These are phyloP conservation scores for Phytophthora ramorum DNA, from an alignment of 352 stramenopile genomes.

Conservation along the genomic window DNA sequence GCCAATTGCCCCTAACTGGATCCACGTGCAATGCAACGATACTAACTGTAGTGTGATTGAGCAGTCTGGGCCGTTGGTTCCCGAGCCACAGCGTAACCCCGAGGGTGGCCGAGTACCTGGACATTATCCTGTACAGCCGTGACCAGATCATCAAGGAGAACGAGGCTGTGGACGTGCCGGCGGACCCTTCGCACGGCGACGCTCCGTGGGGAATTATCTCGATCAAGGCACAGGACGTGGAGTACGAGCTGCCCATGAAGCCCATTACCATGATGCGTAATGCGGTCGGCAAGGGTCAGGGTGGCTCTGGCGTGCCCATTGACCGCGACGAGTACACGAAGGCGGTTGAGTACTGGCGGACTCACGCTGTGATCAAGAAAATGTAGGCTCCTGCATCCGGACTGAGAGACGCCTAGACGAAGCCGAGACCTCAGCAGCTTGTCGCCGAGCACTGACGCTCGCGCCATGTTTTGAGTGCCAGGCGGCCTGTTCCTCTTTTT, in stretches of 20 bases:
- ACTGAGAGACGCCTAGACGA: not conserved
- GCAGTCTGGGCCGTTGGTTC: slow-evolving; percentile 90
- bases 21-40: not conserved
- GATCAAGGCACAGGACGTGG: slow-evolving; percentile 97
- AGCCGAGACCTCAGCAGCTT: slow-evolving; percentile 20
- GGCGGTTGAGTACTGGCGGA: slow-evolving; percentile 89
- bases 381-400: slow-evolving; percentile 21
- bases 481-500: slow-evolving; percentile 4
- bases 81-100: slow-evolving; percentile 90
- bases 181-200: slow-evolving; percentile 56
- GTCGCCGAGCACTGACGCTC: slow-evolving; percentile 15
- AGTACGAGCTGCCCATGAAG: slow-evolving; percentile 97
- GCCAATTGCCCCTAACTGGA: not conserved
- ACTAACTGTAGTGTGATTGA: slow-evolving; percentile 8
- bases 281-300: slow-evolving; percentile 96
- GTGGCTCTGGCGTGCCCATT: slow-evolving; percentile 87
- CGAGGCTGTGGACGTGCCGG: slow-evolving; percentile 65
- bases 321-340: slow-evolving; percentile 81
- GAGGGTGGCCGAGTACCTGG: slow-evolving; percentile 93
- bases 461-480: slow-evolving; percentile 21
- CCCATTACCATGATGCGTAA: slow-evolving; percentile 99
- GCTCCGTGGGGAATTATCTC: slow-evolving; percentile 95
- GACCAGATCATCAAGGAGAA: slow-evolving; percentile 98
- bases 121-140: slow-evolving; percentile 98
- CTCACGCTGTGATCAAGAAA: slow-evolving; percentile 88